Evolutionary conservation across 306 rosid species (phyloP), one percentile per base, ranked within the genome.

Genomic region (Quercus variabilis): DNA sequence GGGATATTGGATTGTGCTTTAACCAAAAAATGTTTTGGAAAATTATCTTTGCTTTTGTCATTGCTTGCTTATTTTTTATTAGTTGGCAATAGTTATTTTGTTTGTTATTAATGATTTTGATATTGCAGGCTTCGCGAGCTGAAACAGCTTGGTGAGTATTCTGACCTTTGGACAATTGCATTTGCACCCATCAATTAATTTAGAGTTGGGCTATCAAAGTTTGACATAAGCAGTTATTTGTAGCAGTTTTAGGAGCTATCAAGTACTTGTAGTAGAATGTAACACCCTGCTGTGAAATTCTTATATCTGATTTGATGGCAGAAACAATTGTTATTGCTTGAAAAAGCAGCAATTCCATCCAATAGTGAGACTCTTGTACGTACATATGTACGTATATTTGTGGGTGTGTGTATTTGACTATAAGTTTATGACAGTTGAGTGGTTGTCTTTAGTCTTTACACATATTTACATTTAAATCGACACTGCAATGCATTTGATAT

Each of bases 101-200:
- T 26, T 28, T 21, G 23, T 80, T 41, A 30, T 68, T 51, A 57
- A 26, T 11, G 71, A 72, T 67, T 71, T 33, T 1, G 17, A 13
- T 83, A 43, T 78, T 82, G 69, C 90, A 92, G 99, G 92, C 99
- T 95, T 89, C 92, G 99, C 18, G 99, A 95, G 9, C 84, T 95
- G 88, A 95, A 95, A 67, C 99, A 95, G 83, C 94, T 95, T 0
- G 99, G 99, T 91, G 84, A 88, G 97, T 89, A 17, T 72, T 56
- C 13, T 69, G 17, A 33, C 2, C 4, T 51, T 60, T 83, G 74
- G 17, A 33, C 2, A 3, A 38, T 60, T 83, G 74, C 2, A 3
- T 38, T 60, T 83, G 74, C 33, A 21, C 74, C 31, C 43, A 38
- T 72, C 28, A 15, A 79, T 43, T 11, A n/a, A 18, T 62, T 55